Base-by-base conservation (phyloP, 345 rosid species). In the Schrenkiella parvula region DNA sequence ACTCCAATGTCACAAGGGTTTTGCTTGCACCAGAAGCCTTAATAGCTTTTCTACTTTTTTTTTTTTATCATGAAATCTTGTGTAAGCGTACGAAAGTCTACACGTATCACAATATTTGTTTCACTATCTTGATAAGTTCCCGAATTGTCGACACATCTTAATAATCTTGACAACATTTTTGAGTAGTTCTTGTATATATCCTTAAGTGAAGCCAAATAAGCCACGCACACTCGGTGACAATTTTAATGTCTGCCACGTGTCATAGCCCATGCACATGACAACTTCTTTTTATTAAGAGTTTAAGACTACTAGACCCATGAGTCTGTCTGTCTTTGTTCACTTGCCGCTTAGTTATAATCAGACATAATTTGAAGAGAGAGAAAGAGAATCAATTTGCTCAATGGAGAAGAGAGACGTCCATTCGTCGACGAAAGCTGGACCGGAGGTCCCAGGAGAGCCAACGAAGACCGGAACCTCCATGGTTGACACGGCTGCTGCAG, bases 361-460 rank as follows among this genome's bases (percentile, higher is more conserved):
- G 22, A 28, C 2, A 37, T 0, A 58, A 48, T 29, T 61, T 37
- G 17, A 4, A 54, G 38, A 31, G 47, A 39, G 6, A 70, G 3
- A 19, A 0, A 72, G 38, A 64, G 5, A 67, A 31, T 3, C 12
- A 42, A 7, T 34, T 22, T 17, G 14, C 22, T 7, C 52, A 62
- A 76, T 76, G 80, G 80, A 76, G 67, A 62, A 68, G 44, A 43
- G 47, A 64, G n/a, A n/a, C n/a, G 28, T 62, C 12, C 34, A 59
- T 38, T 29, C 59, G 41, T 74, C 60, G 0, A 84, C 78, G 80
- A 54, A 79, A 26, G 22, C 72, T 55, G 83, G 74, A 13, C 86
- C 83, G 6, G 76, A 72, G 62, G 84, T 88, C 42, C 86, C 90
- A 31, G 95, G 97, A 28, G 84, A 86, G 65, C 83, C 86, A 38